Evolutionary conservation across 768 basidiomycete genomes (phyloP), one percentile per base, ranked within the genome.

Genomic region (Coprinopsis strossmayeri): DNA sequence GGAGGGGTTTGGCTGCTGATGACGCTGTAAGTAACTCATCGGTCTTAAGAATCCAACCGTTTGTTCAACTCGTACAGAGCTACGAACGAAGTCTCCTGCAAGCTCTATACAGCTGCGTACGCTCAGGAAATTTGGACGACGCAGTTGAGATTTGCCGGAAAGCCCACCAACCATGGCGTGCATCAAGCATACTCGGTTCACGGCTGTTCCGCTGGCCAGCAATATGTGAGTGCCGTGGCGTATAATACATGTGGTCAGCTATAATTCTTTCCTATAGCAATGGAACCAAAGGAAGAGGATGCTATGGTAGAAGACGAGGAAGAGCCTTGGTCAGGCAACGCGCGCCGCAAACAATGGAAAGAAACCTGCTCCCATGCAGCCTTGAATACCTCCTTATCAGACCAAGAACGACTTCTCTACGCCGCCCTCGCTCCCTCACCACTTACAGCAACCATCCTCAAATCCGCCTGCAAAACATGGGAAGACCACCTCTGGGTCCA

Each of bases 401-500:
- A 79, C 12, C 71, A 82, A 32, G 92, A 97, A 62, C 84, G 92
- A n/a, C 76, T 83, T 1, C 69, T 98, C 0, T 94, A 92, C 56
- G 94, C 93, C 0, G 82, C 92, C 0, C 77, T 99, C 5, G 82
- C 74, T 23, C 94, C 83, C 26, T 85, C 74, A 11, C 78, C 73
- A 39, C 82, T 76, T 63, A 88, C 87, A 1, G 74, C 79, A 0
- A 67, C 64, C 18, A 64, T 84, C 26, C 76, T 91, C 27, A 82
- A 86, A 53, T 74, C 82, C 0, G 80, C 86, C 2, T 94, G 91
- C 59, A 68, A 82, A 27, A 86, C 88, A 18, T 98, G 95, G 94
- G 89, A 94, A 59, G 96, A 99, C 59, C 85, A 94, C 60, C 71
- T 98, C 0, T 99, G 96, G 96, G 91, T 89, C 0, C 84, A 89